phyloP scores from a whole-genome alignment of 805 yeast species.

The Cyberlindnera euphorbiiphila region DNA sequence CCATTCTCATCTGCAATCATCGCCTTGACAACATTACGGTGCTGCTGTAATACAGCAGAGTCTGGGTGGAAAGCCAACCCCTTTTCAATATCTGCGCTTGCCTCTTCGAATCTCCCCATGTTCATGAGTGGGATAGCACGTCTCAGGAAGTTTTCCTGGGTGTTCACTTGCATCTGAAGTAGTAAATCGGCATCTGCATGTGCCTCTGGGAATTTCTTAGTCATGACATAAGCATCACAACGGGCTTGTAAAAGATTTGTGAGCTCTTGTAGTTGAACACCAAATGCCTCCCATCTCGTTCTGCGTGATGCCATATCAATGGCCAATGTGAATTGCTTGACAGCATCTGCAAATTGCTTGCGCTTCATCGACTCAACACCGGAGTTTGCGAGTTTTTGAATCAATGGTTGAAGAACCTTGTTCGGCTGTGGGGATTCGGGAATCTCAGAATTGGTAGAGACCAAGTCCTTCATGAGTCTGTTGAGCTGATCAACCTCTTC shows the following conservation, averaged over 20 bases:
- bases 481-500: constrained; percentile 34
- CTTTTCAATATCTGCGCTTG: constrained; percentile 66
- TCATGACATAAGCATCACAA: constrained; percentile 62
- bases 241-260: constrained; percentile 64
- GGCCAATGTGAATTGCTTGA: constrained; percentile 60
- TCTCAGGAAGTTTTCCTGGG: constrained; percentile 70
- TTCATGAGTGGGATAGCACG: constrained; percentile 61
- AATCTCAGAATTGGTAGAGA: constrained; percentile 39
- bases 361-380: constrained; percentile 57
- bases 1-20: constrained; percentile 58
- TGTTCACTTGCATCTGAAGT: constrained; percentile 27
- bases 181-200: constrained; percentile 59
- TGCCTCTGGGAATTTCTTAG: constrained; percentile 53
- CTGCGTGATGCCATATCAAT: constrained; percentile 65
- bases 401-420: constrained; percentile 50
- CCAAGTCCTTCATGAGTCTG: constrained; percentile 31
- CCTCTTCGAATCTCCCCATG: constrained; percentile 57
- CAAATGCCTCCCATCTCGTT: constrained; percentile 71
- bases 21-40: constrained; percentile 43
- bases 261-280: constrained; percentile 64
- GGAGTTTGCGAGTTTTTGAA: constrained; percentile 60
- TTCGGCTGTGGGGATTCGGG: constrained; percentile 55
- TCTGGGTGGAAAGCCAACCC: constrained; percentile 62
- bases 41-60: constrained; percentile 46
- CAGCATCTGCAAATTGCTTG: constrained; percentile 54